Percentiles rank a stretch among this genome's conserved stretches.
These are phyloP conservation scores for Coemansia sp. DNA, from an alignment of 192 early-diverging fungal species.

Conservation along the genomic window DNA sequence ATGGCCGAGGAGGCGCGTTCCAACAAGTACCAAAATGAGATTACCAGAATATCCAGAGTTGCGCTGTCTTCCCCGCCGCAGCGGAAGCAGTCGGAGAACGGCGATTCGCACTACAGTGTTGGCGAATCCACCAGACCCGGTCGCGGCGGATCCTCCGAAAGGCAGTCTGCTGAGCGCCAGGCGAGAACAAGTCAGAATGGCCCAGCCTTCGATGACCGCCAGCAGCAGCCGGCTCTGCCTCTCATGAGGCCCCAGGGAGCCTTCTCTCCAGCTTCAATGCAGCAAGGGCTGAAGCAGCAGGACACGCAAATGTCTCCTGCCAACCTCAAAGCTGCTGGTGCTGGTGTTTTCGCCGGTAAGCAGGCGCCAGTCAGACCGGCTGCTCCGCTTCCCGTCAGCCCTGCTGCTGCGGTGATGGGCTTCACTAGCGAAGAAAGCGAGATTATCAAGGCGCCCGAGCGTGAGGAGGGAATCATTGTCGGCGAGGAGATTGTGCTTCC, in stretches of 20 bases:
- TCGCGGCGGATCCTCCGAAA: neutral
- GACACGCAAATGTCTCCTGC: neutral
- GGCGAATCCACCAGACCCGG: neutral
- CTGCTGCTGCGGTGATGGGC: neutral
- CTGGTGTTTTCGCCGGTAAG: slow-evolving; percentile 15
- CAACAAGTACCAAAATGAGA: slow-evolving; percentile 26
- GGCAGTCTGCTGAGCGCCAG: neutral
- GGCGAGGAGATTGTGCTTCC: slow-evolving; percentile 1
- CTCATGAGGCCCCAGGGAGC: too few relatives aligned
- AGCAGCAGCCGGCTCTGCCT: slow-evolving; percentile 11
- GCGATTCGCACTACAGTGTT: neutral
- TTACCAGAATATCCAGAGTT: slow-evolving; percentile 17
- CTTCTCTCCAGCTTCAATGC: neutral
- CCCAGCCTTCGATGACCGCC: neutral
- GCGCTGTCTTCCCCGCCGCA: slow-evolving; percentile 5
- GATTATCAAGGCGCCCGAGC: neutral
- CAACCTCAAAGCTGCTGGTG: slow-evolving; percentile 4
- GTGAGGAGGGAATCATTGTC: neutral
- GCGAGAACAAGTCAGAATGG: neutral
- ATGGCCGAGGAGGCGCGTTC: slow-evolving; percentile 20
- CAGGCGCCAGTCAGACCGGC: slow-evolving; percentile 31
- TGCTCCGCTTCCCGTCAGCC: neutral
- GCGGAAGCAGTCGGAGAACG: slow-evolving; percentile 6
- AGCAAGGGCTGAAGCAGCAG: slow-evolving; percentile 3
- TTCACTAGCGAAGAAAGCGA: neutral